Percentiles rank a stretch among this genome's conserved stretches.
Evolutionary conservation across 2,329 filamentous ascomycete species (phyloP).

Genomic region (Neoscytalidium dimidiatum): DNA sequence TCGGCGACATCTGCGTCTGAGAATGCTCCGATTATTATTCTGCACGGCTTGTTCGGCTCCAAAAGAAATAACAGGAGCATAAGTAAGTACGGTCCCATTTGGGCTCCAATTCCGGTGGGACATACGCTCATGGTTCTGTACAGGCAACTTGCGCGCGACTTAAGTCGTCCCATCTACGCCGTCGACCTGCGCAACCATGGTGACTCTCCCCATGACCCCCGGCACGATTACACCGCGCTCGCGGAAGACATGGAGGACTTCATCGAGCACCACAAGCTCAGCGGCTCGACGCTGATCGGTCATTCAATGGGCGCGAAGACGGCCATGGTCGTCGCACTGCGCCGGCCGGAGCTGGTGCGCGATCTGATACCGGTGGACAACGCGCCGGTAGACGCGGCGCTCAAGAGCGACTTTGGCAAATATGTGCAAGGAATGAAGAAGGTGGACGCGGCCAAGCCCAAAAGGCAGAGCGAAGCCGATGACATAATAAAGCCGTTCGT

Average conservation of each 20-base stretch:
- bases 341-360: slow-evolving; percentile 65
- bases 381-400: slow-evolving; percentile 77
- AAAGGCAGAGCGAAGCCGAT: slow-evolving; percentile 76
- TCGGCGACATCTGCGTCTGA: slow-evolving; percentile 32
- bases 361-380: slow-evolving; percentile 88
- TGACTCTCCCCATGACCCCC: slow-evolving; percentile 74
- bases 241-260: slow-evolving; percentile 82
- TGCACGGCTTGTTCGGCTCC: slow-evolving; percentile 92
- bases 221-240: slow-evolving; percentile 81
- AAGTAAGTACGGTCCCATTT: slow-evolving; percentile 73
- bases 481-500: slow-evolving; percentile 63
- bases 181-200: slow-evolving; percentile 93
- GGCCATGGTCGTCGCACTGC: slow-evolving; percentile 82
- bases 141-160: slow-evolving; percentile 77
- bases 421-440: slow-evolving; percentile 85
- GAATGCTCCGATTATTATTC: slow-evolving; percentile 72
- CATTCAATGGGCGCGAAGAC: slow-evolving; percentile 98
- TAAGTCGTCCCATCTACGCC: slow-evolving; percentile 79
- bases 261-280: slow-evolving; percentile 69
- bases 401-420: slow-evolving; percentile 72
- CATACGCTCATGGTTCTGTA: background rate
- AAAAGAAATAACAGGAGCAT: slow-evolving; percentile 94
- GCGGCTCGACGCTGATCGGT: slow-evolving; percentile 76
- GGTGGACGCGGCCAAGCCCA: slow-evolving; percentile 70
- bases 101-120: background rate